Evolutionary conservation across 2,329 filamentous ascomycete genomes (phyloP).

Genomic region (Dryadomyces sulphureus): DNA sequence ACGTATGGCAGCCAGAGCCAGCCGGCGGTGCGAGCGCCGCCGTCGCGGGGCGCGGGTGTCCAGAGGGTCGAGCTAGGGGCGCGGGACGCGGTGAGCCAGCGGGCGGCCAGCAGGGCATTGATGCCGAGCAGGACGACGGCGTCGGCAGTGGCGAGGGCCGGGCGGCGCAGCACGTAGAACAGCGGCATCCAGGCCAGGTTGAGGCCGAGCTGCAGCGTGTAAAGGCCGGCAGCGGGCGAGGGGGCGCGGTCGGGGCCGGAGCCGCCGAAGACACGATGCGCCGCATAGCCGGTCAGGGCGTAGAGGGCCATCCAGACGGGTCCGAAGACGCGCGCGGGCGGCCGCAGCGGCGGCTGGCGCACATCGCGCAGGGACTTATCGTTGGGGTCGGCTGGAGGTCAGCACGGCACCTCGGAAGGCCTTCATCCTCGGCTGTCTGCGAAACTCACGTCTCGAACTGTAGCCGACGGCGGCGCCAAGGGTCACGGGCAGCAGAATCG

Average conservation of each 20-base stretch:
- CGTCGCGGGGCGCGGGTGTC: conserved; percentile 40
- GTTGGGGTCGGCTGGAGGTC: conserved; percentile 2
- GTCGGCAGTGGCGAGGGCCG: conserved; percentile 60
- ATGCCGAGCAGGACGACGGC: conserved; percentile 58
- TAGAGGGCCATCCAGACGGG: conserved; percentile 55
- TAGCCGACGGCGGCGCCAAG: conserved; percentile 63
- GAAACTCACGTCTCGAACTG: conserved; percentile 43
- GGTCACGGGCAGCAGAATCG: conserved; percentile 61
- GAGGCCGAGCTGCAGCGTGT: conserved; percentile 71
- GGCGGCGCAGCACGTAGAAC: conserved; percentile 68
- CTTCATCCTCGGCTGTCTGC: not conserved
- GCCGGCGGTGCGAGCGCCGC: conserved; percentile 37
- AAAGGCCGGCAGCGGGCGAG: conserved; percentile 61
- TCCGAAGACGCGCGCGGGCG: conserved; percentile 46
- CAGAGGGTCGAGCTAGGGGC: not conserved
- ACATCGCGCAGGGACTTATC: conserved; percentile 18
- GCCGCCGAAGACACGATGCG: conserved; percentile 62
- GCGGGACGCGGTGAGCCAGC: conserved; percentile 43
- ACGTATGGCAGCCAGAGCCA: conserved; percentile 71
- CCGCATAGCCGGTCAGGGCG: conserved; percentile 74
- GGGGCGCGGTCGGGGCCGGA: conserved; percentile 40
- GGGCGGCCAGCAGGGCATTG: conserved; percentile 58
- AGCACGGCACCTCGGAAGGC: not conserved
- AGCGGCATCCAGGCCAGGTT: conserved; percentile 88
- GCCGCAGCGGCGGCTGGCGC: conserved; percentile 51